Conservation (phyloP, 1,284 basidiomycete species). For the Trametes versicolor region DNA sequence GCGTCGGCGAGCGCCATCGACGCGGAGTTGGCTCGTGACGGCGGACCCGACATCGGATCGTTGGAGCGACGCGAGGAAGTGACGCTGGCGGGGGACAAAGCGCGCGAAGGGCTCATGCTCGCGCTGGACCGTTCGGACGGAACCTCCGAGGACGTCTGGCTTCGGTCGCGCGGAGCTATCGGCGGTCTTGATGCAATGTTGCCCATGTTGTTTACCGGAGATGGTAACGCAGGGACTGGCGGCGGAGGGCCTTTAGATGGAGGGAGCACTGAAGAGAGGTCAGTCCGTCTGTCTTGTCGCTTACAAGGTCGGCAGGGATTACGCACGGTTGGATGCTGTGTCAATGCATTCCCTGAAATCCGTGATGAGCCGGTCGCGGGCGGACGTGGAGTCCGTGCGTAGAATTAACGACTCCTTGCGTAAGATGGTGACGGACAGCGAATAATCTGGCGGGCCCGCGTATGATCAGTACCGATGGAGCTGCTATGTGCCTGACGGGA, state of each 20-base stretch:
- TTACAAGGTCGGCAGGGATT: background rate
- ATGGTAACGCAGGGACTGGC: slow-evolving; percentile 40
- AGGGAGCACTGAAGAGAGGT: slow-evolving; percentile 58
- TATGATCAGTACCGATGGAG: background rate
- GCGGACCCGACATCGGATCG: slow-evolving; percentile 23
- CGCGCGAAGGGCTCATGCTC: slow-evolving; percentile 38
- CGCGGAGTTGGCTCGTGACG: slow-evolving; percentile 37
- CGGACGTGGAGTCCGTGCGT: slow-evolving; percentile 67
- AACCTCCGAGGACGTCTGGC: slow-evolving; percentile 26
- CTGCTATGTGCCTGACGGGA: background rate
- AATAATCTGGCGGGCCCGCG: slow-evolving; percentile 61
- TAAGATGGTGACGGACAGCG: slow-evolving; percentile 86
- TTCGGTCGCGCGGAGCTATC: slow-evolving; percentile 29
- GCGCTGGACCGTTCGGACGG: slow-evolving; percentile 31
- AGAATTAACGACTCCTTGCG: slow-evolving; percentile 87
- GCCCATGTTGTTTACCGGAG: slow-evolving; percentile 24
- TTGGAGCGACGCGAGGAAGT: slow-evolving; percentile 28
- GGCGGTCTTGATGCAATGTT: slow-evolving; percentile 36
- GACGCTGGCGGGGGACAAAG: slow-evolving; percentile 38
- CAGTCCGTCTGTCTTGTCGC: slow-evolving; percentile 17
- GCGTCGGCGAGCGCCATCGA: slow-evolving; percentile 33
- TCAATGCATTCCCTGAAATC: slow-evolving; percentile 89
- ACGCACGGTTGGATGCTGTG: slow-evolving; percentile 79
- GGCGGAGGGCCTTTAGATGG: slow-evolving; percentile 55
- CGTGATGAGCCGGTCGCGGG: slow-evolving; percentile 74